Conservation (phyloP, 2,329 filamentous ascomycete species). For the Trichoderma atroviride region DNA sequence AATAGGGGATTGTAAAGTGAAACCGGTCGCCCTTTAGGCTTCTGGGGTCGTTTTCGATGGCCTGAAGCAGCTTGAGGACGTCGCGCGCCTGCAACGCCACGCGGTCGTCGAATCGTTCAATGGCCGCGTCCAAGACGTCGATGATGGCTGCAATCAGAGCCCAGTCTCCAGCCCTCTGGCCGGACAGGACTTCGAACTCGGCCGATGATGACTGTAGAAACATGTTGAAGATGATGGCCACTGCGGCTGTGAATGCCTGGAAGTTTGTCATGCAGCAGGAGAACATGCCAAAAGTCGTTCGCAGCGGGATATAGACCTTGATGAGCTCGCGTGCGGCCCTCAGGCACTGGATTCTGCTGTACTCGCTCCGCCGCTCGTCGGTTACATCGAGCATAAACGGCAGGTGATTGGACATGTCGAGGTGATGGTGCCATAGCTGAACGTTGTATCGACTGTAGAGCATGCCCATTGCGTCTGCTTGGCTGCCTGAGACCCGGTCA, state of each 20-base stretch:
- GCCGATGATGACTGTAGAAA: not conserved
- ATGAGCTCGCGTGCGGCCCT: slow-evolving; percentile 21
- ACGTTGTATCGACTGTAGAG: slow-evolving; percentile 21
- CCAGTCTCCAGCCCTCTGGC: slow-evolving; percentile 17
- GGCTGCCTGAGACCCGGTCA: not conserved
- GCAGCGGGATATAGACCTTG: slow-evolving; percentile 10
- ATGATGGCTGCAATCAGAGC: slow-evolving; percentile 6
- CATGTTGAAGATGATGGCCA: slow-evolving; percentile 23
- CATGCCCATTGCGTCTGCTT: not conserved
- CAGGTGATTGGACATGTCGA: slow-evolving; percentile 17
- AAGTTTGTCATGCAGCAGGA: slow-evolving; percentile 23
- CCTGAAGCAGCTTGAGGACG: slow-evolving; percentile 13
- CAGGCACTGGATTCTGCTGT: slow-evolving; percentile 19
- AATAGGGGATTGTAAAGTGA: slow-evolving; percentile 20
- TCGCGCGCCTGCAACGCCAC: slow-evolving; percentile 19
- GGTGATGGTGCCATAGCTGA: slow-evolving; percentile 24
- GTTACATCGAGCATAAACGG: slow-evolving; percentile 23
- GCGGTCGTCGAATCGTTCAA: slow-evolving; percentile 8
- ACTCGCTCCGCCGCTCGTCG: slow-evolving; percentile 4
- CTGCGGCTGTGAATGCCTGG: slow-evolving; percentile 22
- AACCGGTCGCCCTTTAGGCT: slow-evolving; percentile 7
- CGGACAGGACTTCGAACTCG: slow-evolving; percentile 1
- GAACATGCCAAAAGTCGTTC: slow-evolving; percentile 23
- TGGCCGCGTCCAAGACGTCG: not conserved
- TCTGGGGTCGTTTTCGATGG: slow-evolving; percentile 6